phyloP scores from a whole-genome alignment of 2,329 filamentous ascomycete genomes.

The Mollisia scopiformis region DNA sequence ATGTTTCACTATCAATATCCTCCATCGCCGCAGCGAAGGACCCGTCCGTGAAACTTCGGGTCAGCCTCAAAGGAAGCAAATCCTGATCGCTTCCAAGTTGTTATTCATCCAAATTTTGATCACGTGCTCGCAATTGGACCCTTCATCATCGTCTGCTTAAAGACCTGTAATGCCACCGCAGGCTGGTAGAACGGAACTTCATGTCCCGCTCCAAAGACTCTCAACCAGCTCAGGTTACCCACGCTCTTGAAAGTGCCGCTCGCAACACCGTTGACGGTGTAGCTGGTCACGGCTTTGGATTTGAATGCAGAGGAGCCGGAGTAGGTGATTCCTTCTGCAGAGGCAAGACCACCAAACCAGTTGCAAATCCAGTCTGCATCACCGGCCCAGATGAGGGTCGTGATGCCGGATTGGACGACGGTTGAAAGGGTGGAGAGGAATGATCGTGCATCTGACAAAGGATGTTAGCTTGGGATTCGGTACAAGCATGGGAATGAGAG shows the following conservation, averaged over 20 bases:
- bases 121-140: slow-evolving; percentile 40
- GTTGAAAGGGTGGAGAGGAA: slow-evolving; percentile 47
- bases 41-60: not conserved
- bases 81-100: not conserved
- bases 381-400: slow-evolving; percentile 56
- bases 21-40: not conserved
- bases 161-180: slow-evolving; percentile 47
- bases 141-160: slow-evolving; percentile 48
- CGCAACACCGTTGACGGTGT: slow-evolving; percentile 50
- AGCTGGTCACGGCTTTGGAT: slow-evolving; percentile 41
- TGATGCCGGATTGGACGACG: slow-evolving; percentile 51
- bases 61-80: not conserved
- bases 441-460: slow-evolving; percentile 41
- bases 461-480: not conserved
- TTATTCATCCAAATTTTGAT: not conserved
- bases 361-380: slow-evolving; percentile 52
- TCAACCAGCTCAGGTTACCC: slow-evolving; percentile 52
- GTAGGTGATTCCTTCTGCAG: slow-evolving; percentile 50
- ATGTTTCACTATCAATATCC: not conserved
- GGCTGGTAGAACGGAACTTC: slow-evolving; percentile 41
- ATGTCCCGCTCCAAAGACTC: slow-evolving; percentile 50
- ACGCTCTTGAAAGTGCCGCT: slow-evolving; percentile 54
- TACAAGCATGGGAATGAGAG: slow-evolving; percentile 24
- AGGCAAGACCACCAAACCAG: slow-evolving; percentile 53
- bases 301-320: slow-evolving; percentile 44